Evolutionary conservation across 129 eudicot genomes (phyloP), one percentile per base, ranked within the genome.

Genomic region (Centrapalus pauciflorus): DNA sequence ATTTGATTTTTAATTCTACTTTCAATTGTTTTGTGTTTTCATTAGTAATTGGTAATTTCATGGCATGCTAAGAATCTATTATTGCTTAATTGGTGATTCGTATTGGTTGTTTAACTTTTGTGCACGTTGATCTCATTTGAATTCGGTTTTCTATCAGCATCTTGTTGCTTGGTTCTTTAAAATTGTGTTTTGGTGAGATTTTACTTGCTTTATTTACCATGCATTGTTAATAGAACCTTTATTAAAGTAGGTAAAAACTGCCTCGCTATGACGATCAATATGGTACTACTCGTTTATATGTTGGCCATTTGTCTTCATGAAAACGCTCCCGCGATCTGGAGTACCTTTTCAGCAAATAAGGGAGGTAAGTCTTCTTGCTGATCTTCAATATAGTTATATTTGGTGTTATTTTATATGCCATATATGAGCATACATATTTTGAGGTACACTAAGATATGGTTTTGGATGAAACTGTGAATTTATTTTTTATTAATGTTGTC

Each of bases 181-280:
- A n/a, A n/a, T n/a, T n/a, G n/a, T n/a, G n/a, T n/a, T n/a, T n/a
- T n/a, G n/a, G n/a, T n/a, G n/a, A n/a, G n/a, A n/a, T n/a, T n/a
- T n/a, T n/a, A n/a, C n/a, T n/a, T n/a, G 16, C 13, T 61, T 26
- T 61, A 20, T 7, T 21, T 34, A 13, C 28, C 33, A 11, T 17
- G 26, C 23, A 49, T 24, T 17, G 35, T 5, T 69, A 19, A 58
- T 13, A 27, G 3, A 59, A 2, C 25, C 28, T 33, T 12, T 23
- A 2, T 20, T 34, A 0, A 67, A 67, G 76, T 45, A 82, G 88
- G 61, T 74, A 49, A 84, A 74, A 64, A 88, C n/a, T 88, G 95
- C 95, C 90, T 69, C 96, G 96, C 17, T 80, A 85, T 58, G 96
- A 88, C 66, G 96, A 88, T 77, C 84, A 89, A 4, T 75, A 82